Base-by-base conservation (phyloP, 768 basidiomycete species). In the Tricholomella constricta region DNA sequence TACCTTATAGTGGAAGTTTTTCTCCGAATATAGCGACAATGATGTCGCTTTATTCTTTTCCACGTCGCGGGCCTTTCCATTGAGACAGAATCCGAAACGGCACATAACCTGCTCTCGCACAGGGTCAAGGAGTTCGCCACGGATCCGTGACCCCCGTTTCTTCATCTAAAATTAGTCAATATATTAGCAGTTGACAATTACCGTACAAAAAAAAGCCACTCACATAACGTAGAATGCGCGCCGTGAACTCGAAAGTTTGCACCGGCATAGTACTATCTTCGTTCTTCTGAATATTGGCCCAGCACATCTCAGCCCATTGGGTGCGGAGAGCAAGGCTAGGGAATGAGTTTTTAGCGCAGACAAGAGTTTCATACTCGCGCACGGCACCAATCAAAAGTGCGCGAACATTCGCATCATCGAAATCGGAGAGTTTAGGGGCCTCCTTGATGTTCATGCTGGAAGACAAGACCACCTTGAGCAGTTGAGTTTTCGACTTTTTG, bases 1-100 rank as follows among this genome's bases (percentile, higher is more conserved):
- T 45, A 48, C 52, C 37, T 53, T 53, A 19, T 53, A 53, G 46
- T 47, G 45, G 20, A 53, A 53, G 15, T n/a, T 12, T 2, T 26
- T 45, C 3, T 52, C 19, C 1, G 36, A 17, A 2, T n/a, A 4
- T 1, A 53, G 45, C 2, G 35, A 15, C n/a, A 20, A 7, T 2
- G 32, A 14, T 1, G 12, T 40, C 12, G 37, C 46, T 4, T 15
- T 6, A 26, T 53, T 53, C 7, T 42, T 32, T 25, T 4, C n/a
- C 9, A 36, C 19, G 2, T 37, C 31, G 3, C 25, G n/a, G 5
- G n/a, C 4, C 10, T 25, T 27, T 17, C 34, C n/a, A 3, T 32
- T 32, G 10, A 27, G 17, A 12, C 9, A 9, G 23, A 52, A 52
- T 10, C 43, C 43, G 45, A 26, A 52, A 2, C 10, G 17, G 12